Percentiles rank a stretch among this genome's conserved stretches.
Evolutionary conservation across 2,329 filamentous ascomycete species (phyloP).

Genomic region (Fusarium liriodendri): DNA sequence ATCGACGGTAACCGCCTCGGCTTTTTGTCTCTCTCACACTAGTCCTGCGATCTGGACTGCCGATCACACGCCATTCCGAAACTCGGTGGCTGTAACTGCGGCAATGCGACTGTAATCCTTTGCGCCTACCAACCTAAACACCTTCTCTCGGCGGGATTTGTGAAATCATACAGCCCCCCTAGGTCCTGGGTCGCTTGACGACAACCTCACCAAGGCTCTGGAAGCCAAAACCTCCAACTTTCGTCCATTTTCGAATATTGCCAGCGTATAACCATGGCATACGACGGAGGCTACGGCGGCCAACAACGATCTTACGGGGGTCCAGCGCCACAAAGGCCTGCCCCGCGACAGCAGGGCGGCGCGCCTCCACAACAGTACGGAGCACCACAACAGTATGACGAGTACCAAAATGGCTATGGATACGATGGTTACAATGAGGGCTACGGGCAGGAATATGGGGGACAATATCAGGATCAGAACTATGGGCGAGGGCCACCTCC

Average conservation of each 20-base stretch:
- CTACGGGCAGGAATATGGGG: constrained; percentile 53
- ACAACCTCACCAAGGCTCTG: constrained; percentile 3
- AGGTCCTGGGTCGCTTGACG: constrained; percentile 1
- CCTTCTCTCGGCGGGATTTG: neutral
- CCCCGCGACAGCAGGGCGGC: constrained; percentile 50
- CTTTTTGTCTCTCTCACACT: constrained; percentile 23
- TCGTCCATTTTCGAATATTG: constrained; percentile 9
- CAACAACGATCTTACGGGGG: constrained; percentile 63
- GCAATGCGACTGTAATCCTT: constrained; percentile 43
- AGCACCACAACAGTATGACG: constrained; percentile 56
- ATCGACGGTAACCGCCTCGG: constrained; percentile 19
- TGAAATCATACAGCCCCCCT: constrained; percentile 1
- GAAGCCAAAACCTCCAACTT: constrained; percentile 1
- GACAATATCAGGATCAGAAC: constrained; percentile 57
- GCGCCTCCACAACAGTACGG: constrained; percentile 51
- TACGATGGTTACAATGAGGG: constrained; percentile 59
- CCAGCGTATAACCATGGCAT: constrained; percentile 68
- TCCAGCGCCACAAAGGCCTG: constrained; percentile 55
- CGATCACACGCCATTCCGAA: constrained; percentile 39
- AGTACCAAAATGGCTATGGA: constrained; percentile 59
- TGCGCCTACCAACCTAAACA: constrained; percentile 24
- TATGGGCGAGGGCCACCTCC: constrained; percentile 58
- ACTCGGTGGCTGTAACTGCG: constrained; percentile 31
- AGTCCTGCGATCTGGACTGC: constrained; percentile 31
- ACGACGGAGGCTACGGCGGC: constrained; percentile 57